Evolutionary conservation across 345 rosid genomes (phyloP).

Genomic region (Aquilaria malaccensis): DNA sequence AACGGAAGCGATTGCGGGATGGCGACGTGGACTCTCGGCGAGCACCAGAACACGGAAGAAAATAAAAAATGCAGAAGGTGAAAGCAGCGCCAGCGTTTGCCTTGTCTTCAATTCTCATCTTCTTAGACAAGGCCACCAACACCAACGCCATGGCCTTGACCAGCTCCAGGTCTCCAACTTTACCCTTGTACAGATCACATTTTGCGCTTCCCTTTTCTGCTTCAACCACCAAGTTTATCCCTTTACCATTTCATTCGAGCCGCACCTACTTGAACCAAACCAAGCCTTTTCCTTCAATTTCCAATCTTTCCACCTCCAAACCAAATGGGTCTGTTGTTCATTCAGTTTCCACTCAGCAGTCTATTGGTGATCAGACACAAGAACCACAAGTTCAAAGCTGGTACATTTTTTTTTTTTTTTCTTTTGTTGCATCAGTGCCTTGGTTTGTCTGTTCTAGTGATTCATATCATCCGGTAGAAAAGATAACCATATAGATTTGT

Average conservation of each 20-base stretch:
- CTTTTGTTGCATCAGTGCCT: background rate
- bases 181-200: constrained; percentile 19
- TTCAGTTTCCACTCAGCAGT: constrained; percentile 21
- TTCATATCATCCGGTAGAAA: background rate
- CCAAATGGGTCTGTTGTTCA: constrained; percentile 14
- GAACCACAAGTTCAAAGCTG: constrained; percentile 40
- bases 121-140: background rate
- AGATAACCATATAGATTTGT: background rate
- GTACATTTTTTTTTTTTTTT: constrained; percentile 16
- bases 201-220: constrained; percentile 16
- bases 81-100: background rate
- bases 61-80: too few relatives aligned
- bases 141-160: constrained; percentile 19
- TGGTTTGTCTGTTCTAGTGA: background rate
- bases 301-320: constrained; percentile 12
- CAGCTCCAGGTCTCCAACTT: constrained; percentile 20
- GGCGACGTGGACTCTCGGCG: constrained; percentile 8
- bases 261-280: constrained; percentile 15
- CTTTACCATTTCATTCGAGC: constrained; percentile 10
- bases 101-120: background rate
- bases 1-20: background rate
- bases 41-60: background rate
- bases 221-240: constrained; percentile 8
- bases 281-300: constrained; percentile 8
- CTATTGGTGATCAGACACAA: constrained; percentile 11